phyloP scores from a whole-genome alignment of 768 basidiomycete species.

The Tylopilus sp. region DNA sequence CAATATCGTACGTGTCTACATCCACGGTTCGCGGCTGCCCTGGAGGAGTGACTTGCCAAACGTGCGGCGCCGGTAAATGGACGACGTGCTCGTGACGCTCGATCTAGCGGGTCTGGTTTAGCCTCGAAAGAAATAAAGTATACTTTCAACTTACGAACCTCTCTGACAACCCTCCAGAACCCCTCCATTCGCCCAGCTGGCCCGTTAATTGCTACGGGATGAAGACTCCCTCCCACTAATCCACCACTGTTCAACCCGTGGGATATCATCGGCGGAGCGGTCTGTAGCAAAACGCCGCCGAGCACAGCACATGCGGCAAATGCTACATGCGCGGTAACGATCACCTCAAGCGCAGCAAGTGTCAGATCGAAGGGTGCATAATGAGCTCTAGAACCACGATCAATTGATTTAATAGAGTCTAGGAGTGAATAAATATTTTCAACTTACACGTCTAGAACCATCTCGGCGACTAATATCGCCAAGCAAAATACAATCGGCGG shows the following conservation, averaged over 20 bases:
- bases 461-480: conserved; percentile 51
- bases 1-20: neutral
- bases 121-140: neutral
- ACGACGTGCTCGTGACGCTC: conserved; percentile 82
- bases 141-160: conserved; percentile 46
- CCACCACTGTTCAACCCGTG: conserved; percentile 13
- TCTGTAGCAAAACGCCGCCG: conserved; percentile 86
- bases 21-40: conserved; percentile 23
- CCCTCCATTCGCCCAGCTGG: conserved; percentile 71
- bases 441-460: conserved; percentile 56
- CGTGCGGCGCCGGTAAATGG: conserved; percentile 80
- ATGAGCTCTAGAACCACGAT: conserved; percentile 37
- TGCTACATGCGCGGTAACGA: conserved; percentile 78
- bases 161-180: conserved; percentile 77
- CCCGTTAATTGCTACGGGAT: conserved; percentile 4
- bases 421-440: neutral
- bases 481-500: conserved; percentile 59
- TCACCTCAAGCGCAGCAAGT: conserved; percentile 73
- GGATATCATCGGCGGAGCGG: conserved; percentile 56
- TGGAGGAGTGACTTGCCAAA: conserved; percentile 76
- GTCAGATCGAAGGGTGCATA: conserved; percentile 79
- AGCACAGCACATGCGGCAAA: conserved; percentile 82
- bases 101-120: conserved; percentile 44
- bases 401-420: neutral
- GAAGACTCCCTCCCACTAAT: neutral